Percentiles rank a stretch among this genome's conserved stretches.
Conservation (phyloP, 176 grass and related monocot species). For the Avena eriantha region DNA sequence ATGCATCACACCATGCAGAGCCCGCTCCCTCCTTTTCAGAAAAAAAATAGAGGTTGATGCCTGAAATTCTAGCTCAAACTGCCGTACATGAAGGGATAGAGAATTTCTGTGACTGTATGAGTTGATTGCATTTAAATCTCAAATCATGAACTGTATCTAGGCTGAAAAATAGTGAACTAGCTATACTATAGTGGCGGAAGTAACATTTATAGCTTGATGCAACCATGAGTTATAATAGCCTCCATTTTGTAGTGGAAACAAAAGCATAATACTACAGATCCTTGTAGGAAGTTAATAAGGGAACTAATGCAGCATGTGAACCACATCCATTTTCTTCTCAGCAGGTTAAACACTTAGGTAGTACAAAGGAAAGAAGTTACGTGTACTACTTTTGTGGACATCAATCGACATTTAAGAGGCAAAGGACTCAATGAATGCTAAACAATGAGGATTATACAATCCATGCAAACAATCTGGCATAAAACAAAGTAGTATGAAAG, state of each 20-base stretch:
- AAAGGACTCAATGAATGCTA: background rate
- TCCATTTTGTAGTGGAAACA: background rate
- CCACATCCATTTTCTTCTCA: background rate
- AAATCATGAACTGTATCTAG: slow-evolving; percentile 7
- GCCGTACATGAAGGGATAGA: background rate
- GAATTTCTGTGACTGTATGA: background rate
- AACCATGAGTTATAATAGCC: background rate
- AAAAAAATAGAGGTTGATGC: background rate
- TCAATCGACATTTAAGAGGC: background rate
- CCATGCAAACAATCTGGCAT: background rate
- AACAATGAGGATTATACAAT: background rate
- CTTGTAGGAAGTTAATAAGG: slow-evolving; percentile 23
- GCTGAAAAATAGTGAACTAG: background rate
- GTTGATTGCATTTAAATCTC: slow-evolving; percentile 12
- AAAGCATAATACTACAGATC: slow-evolving; percentile 18
- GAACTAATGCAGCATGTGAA: slow-evolving; percentile 39
- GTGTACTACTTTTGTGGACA: slow-evolving; percentile 7
- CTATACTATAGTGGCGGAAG: background rate
- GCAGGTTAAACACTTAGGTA: background rate
- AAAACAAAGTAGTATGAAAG: background rate
- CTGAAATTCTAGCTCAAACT: slow-evolving; percentile 15
- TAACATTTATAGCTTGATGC: background rate
- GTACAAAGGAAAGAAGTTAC: background rate
- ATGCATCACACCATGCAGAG: background rate
- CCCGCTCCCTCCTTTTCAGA: background rate